Base-by-base conservation (phyloP, 371 early-diverging fungal species). In the Mucor piriformis region DNA sequence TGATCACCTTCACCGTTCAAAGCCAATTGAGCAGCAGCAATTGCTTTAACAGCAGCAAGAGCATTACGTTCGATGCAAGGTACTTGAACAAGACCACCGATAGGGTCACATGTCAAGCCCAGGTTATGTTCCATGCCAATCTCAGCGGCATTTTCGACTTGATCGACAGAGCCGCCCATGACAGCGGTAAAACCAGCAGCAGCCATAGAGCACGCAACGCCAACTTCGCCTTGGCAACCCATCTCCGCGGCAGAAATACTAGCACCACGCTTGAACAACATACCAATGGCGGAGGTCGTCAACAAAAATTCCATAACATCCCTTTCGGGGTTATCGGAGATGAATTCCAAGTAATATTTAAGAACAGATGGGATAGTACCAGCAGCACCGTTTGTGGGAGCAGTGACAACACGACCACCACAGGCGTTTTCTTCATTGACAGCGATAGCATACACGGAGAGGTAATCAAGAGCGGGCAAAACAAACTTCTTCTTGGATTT, bases 31-130 rank as follows among this genome's bases (percentile, higher is more conserved):
- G 96, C 95, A 11, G 97, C 95, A 3, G 95, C 92, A 48, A 95
- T 90, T 15, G 97, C 96, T 77, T 97, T 97, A 43, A 95, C 95
- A 0, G 96, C 95, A 2, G 94, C 97, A 20, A 97, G 62, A 0
- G 97, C 96, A 57, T 97, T 97, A 47, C 97, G 84, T 64, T 97
- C 97, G 50, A 97, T 95, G 70, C 97, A 97, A n/a, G 97, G 97
- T 53, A 97, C 95, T 74, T 93, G 92, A 8, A 96, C 97, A 52
- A 95, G 75, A 1, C 97, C 97, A 63, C 86, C 89, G 53, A 95
- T 90, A 0, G 97, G 97, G 61, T 96, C 97, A 74, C 97, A 95
- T 0, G 96, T 95, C 66, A 95, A 73, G 13, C 96, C 97, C 52
- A 96, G 72, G 73, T 95, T 95, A 64, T 96, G 97, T 66, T 92